Evolutionary conservation across 2,329 filamentous ascomycete genomes (phyloP), one percentile per base, ranked within the genome.

Genomic region (Alternaria atra): DNA sequence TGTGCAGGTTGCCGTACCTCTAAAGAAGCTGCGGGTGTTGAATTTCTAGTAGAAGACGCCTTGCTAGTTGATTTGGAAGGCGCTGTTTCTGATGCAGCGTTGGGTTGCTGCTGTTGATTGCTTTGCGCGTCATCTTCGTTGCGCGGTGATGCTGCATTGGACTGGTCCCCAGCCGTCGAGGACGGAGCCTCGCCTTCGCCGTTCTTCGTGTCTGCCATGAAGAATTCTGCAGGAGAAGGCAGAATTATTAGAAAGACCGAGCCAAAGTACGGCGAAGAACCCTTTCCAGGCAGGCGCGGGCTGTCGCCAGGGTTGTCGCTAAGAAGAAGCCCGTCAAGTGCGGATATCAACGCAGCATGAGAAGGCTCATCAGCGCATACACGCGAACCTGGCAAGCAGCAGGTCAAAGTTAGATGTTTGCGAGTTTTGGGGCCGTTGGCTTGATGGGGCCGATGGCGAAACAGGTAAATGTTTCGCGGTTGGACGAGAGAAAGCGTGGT

Each of bases 281-380:
- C 63, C 64, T 64, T 66, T 59, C 60, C 44, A 62, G 55, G 60
- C 60, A 64, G 63, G 64, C 65, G 66, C 58, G 67, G 64, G 66
- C 66, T 65, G 68, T 71, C 63, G 70, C 70, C 68, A 70, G 66
- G 63, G 64, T 65, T 63, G 68, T 64, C 64, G 68, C 63, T 70
- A 65, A 67, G 56, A 63, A 68, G 62, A 64, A 63, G 69, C 67
- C 72, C 68, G 69, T 67, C 51, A 68, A 68, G 58, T 64, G 63
- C 61, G 72, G 68, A 73, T 77, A 76, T 78, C 76, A 77, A 73
- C 68, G 71, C 69, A 72, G 72, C 73, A 78, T 78, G 65, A 66
- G 69, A 72, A 67, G 64, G 70, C 67, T 68, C 61, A 67, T 73
- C 64, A 68, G 75, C 74, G 74, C 71, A 77, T 72, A 70, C 71